A percentile compares a stretch with the other conserved stretches of the same genome.
Conservation (phyloP, 2,329 filamentous ascomycete species). For the Talaromyces islandicus region DNA sequence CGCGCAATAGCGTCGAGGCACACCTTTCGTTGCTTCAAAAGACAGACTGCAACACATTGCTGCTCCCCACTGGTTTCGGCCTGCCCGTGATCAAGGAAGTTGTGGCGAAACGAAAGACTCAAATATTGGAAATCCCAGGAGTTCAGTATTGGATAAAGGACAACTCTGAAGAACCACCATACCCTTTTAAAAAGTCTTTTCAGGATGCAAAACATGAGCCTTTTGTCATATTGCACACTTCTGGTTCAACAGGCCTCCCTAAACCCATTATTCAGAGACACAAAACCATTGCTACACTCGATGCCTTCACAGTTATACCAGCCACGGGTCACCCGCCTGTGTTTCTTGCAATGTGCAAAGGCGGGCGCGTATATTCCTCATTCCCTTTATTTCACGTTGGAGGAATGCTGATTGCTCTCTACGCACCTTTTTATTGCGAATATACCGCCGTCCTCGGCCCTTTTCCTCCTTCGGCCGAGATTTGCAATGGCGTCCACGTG, state of each 20-base stretch:
- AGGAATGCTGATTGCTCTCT: no score
- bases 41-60: constrained; percentile 1
- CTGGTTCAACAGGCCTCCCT: constrained; percentile 6
- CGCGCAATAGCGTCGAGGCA: constrained; percentile 4
- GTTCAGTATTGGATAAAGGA: background rate
- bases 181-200: constrained; percentile 32
- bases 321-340: background rate
- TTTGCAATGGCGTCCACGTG: no score
- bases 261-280: constrained; percentile 2
- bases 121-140: constrained; percentile 8
- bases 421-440: no score
- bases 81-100: no score
- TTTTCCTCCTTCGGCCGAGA: no score
- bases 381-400: no score
- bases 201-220: constrained; percentile 30
- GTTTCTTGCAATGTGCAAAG: constrained; percentile 4
- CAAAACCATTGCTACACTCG: background rate
- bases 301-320: background rate
- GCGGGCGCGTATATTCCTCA: background rate
- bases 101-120: no score
- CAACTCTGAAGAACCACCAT: background rate
- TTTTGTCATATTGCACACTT: constrained; percentile 11
- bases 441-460: no score
- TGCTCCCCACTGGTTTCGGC: background rate
- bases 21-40: background rate